Evolutionary conservation across 2,329 filamentous ascomycete genomes (phyloP).

Genomic region (Intubia oerlemansii): DNA sequence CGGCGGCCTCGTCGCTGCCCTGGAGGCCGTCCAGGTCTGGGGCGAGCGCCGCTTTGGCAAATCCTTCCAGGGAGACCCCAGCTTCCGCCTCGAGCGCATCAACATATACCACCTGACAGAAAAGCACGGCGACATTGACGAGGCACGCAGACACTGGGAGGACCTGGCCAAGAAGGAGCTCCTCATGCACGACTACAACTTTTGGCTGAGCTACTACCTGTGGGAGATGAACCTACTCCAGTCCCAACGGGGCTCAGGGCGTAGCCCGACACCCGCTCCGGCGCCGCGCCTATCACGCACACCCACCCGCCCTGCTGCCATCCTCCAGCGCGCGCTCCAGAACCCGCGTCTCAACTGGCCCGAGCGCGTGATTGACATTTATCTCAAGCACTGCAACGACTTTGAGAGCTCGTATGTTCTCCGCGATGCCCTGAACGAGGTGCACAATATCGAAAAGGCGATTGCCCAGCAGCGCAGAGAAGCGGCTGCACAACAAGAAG

Average conservation of each 20-base stretch:
- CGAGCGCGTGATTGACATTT: slow-evolving; percentile 54
- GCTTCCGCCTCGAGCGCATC: slow-evolving; percentile 75
- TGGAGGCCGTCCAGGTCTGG: slow-evolving; percentile 69
- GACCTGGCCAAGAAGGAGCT: slow-evolving; percentile 41
- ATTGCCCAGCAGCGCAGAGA: slow-evolving; percentile 42
- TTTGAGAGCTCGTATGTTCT: slow-evolving; percentile 64
- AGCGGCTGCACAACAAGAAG: slow-evolving; percentile 17
- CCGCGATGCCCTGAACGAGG: slow-evolving; percentile 50
- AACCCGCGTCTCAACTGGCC: slow-evolving; percentile 50
- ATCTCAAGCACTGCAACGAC: slow-evolving; percentile 66
- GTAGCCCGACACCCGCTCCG: slow-evolving; percentile 27
- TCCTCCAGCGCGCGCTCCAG: slow-evolving; percentile 50
- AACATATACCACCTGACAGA: slow-evolving; percentile 83
- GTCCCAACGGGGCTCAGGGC: slow-evolving; percentile 24
- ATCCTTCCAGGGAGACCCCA: slow-evolving; percentile 66
- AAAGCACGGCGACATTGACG: slow-evolving; percentile 54
- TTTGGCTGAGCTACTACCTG: slow-evolving; percentile 80
- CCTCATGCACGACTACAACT: slow-evolving; percentile 63
- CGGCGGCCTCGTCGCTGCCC: slow-evolving; percentile 64
- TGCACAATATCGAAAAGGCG: slow-evolving; percentile 44
- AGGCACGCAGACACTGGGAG: slow-evolving; percentile 60
- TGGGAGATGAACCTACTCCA: slow-evolving; percentile 61
- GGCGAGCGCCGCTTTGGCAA: slow-evolving; percentile 53
- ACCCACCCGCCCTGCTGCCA: slow-evolving; percentile 53
- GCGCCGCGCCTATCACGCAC: slow-evolving; percentile 28